Evolutionary conservation across 805 yeast species (phyloP).

Genomic region (Candida suzukii): DNA sequence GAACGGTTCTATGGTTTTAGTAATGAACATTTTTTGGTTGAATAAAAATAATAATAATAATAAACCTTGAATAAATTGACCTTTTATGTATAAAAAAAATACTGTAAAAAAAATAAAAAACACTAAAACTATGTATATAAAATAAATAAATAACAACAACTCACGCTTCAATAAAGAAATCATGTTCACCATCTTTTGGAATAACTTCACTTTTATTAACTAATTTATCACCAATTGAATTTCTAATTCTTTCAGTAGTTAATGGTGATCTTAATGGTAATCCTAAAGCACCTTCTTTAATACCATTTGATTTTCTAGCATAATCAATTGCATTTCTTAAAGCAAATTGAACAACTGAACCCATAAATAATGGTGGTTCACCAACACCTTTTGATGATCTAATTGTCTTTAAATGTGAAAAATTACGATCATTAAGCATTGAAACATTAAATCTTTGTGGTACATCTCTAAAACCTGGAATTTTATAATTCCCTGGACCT

Average conservation of each 20-base stretch:
- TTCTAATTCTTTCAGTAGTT: constrained; percentile 37
- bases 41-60: too few relatives aligned
- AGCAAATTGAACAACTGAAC: constrained; percentile 36
- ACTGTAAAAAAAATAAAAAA: background rate
- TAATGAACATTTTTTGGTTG: too few relatives aligned
- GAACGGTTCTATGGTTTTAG: too few relatives aligned
- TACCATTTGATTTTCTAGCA: constrained; percentile 28
- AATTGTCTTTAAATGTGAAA: constrained; percentile 36
- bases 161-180: constrained; percentile 29
- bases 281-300: constrained; percentile 12
- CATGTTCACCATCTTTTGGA: constrained; percentile 26
- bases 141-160: background rate
- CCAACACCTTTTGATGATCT: constrained; percentile 41
- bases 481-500: constrained; percentile 44
- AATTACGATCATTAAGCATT: constrained; percentile 32
- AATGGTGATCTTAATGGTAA: constrained; percentile 30
- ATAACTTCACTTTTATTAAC: constrained; percentile 22
- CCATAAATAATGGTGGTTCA: constrained; percentile 43
- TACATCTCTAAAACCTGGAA: constrained; percentile 41
- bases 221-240: constrained; percentile 31
- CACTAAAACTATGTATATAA: too few relatives aligned
- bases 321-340: constrained; percentile 33
- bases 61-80: too few relatives aligned
- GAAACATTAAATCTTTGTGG: constrained; percentile 38
- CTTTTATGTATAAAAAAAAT: background rate